Base-by-base conservation (phyloP, 257 asterid species). In the Scutellaria baicalensis region DNA sequence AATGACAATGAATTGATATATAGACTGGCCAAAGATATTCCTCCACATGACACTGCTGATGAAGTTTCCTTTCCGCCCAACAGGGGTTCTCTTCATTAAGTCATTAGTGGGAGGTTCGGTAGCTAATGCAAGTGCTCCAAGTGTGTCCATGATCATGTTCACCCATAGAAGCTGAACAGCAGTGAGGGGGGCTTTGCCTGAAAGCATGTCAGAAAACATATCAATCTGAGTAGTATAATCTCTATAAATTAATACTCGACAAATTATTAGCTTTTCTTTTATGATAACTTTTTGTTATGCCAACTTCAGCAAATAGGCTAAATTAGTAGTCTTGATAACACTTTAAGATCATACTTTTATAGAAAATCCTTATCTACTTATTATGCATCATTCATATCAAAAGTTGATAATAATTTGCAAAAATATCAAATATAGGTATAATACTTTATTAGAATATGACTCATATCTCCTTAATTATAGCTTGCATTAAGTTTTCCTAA, bases 131-230 rank as follows among this genome's bases (percentile, higher is more conserved):
- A 93, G 97, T 39, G 99, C 99, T 73, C 99, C 99, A 17, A 93
- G 84, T 39, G 99, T 93, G 64, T 93, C 98, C 98, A 93, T 93
- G 56, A 93, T 93, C 96, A 93, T 91, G 86, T 93, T 93, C 39
- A 93, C 97, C 97, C 98, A 93, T 45, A 93, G 84, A 73, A 91
- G 94, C 84, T 93, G 98, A 77, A 91, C 98, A 31, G 98, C 97
- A 13, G 97, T 92, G 40, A 92, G 92, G 23, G 98, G 98, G 31
- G 98, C 90, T 62, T 64, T 85, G 61, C 98, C 98, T 92, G 86
- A 75, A 79, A 69, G 6, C 8, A 70, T 9, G 3, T 59, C 47
- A 60, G 13, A 62, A 23, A 55, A 49, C 21, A 54, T 49, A 11
- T 57, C 38, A 66, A 55, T 0, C 45, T 12, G 58, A 27, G 3